These are phyloP conservation scores for Podospora fimiseda DNA, from an alignment of 495 filamentous ascomycete species.

Conservation along the genomic window DNA sequence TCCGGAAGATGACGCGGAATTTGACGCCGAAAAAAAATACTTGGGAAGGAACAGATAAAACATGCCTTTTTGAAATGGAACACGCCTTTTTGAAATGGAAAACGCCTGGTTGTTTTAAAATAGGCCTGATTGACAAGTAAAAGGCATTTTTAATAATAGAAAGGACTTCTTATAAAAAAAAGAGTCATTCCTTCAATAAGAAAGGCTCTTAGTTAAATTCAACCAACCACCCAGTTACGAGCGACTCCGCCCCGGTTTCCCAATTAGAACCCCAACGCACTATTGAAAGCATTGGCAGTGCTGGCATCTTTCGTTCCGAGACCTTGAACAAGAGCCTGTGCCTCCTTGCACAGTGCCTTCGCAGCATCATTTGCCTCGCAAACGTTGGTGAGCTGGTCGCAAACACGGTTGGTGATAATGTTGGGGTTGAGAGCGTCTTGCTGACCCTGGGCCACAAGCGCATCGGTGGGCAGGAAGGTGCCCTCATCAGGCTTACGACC, in stretches of 20 bases:
- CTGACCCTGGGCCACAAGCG: constrained; percentile 47
- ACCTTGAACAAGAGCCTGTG: constrained; percentile 29
- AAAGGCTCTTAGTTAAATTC: too few relatives aligned
- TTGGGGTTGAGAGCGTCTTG: constrained; percentile 49
- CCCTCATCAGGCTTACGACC: constrained; percentile 43
- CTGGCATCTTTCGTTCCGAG: constrained; percentile 35
- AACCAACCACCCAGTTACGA: too few relatives aligned
- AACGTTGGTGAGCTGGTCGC: constrained; percentile 50
- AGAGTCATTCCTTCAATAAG: too few relatives aligned
- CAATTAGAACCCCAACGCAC: constrained; percentile 33
- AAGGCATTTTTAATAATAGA: too few relatives aligned
- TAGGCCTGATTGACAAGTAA: too few relatives aligned
- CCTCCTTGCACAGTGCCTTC: constrained; percentile 35
- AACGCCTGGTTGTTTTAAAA: too few relatives aligned
- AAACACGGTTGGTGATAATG: constrained; percentile 57
- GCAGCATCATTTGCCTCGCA: constrained; percentile 49
- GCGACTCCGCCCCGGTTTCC: not conserved
- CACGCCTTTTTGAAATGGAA: too few relatives aligned
- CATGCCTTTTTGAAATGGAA: too few relatives aligned
- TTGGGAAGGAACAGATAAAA: too few relatives aligned
- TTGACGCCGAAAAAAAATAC: too few relatives aligned
- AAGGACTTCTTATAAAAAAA: too few relatives aligned
- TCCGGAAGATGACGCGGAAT: too few relatives aligned
- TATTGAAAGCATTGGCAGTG: constrained; percentile 39
- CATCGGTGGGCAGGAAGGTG: constrained; percentile 52